phyloP scores from a whole-genome alignment of 352 stramenopile species.

The Pythium vanterpoolii region DNA sequence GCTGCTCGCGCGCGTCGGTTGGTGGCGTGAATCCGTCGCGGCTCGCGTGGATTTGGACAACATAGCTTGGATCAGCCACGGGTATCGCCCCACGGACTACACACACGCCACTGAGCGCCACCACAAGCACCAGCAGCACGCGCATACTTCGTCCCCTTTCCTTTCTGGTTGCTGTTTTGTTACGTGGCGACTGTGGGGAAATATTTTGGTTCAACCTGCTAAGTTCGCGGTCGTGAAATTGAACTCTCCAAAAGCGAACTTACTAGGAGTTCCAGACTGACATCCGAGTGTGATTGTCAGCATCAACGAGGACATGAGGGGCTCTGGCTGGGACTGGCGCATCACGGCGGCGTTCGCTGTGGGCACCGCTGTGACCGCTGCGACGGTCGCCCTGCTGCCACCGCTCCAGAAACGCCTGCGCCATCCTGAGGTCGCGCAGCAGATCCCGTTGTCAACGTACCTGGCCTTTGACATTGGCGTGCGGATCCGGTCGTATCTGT shows the following conservation, averaged over 20 bases:
- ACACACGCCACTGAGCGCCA: not conserved
- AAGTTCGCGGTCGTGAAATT: no score
- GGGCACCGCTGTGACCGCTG: not conserved
- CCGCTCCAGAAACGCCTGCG: conserved; percentile 12
- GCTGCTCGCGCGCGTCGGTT: conserved; percentile 5
- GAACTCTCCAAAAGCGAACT: no score
- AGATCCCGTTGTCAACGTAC: conserved; percentile 32
- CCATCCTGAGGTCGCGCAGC: not conserved
- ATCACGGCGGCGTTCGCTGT: not conserved
- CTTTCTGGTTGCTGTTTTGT: not conserved
- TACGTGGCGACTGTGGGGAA: conserved; percentile 14
- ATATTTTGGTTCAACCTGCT: conserved; percentile 14
- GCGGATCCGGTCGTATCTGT: conserved; percentile 38
- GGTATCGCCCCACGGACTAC: not conserved
- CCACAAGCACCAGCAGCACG: not conserved
- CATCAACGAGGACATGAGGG: not conserved
- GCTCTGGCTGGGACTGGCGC: conserved; percentile 6
- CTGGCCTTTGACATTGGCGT: conserved; percentile 47
- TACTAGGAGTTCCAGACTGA: no score
- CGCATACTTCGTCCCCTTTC: not conserved
- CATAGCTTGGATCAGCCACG: conserved; percentile 42
- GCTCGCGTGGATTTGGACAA: conserved; percentile 63
- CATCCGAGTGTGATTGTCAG: not conserved
- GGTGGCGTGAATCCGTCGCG: conserved; percentile 34
- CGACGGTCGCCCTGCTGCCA: conserved; percentile 8